Base-by-base conservation (phyloP, 2,329 filamentous ascomycete species). In the Arthroderma uncinatum region DNA sequence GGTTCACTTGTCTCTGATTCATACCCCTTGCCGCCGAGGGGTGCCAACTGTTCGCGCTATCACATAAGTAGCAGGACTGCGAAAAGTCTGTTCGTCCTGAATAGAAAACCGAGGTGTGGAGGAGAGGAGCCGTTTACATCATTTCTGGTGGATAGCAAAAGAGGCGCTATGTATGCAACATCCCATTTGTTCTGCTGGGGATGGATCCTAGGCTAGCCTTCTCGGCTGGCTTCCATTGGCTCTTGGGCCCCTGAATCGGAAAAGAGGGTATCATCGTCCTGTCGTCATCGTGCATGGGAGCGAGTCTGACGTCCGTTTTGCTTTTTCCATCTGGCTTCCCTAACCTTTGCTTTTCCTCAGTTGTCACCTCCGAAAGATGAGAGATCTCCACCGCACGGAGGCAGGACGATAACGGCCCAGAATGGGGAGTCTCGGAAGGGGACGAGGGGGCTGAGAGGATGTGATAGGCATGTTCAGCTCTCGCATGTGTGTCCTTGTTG, bases 251-350 rank as follows among this genome's bases (percentile, higher is more conserved):
- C 33, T 37, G 52, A 19, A 50, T 50, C 44, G 44, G 25, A 44
- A 50, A 50, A 50, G 44, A 50, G 47, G 58, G 58, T 59, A 53
- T 57, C 58, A 59, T 59, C 58, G 58, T 25, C 30, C 10, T 55
- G 48, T 57, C 54, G 58, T 57, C 58, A 59, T 59, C 57, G 10
- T 56, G 57, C 57, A 59, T 53, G 50, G 39, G 16, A 39, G 44
- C 44, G 44, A 30, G 28, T 16, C 44, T 50, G 44, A 33, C 44
- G 16, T 50, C 25, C 14, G 14, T 50, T 33, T 50, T 50, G 44
- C 21, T 58, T 53, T 44, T 28, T 50, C 9, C 48, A 3, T 48
- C 40, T 54, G 21, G 21, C 16, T 25, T 9, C 34, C 10, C 36
- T 6, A 44, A 28, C 44, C 44, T 50, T 50, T 50, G 30, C 44